Evolutionary conservation across 73 alveolate genomes (phyloP).

Genomic region (Paramecium biaurelia): DNA sequence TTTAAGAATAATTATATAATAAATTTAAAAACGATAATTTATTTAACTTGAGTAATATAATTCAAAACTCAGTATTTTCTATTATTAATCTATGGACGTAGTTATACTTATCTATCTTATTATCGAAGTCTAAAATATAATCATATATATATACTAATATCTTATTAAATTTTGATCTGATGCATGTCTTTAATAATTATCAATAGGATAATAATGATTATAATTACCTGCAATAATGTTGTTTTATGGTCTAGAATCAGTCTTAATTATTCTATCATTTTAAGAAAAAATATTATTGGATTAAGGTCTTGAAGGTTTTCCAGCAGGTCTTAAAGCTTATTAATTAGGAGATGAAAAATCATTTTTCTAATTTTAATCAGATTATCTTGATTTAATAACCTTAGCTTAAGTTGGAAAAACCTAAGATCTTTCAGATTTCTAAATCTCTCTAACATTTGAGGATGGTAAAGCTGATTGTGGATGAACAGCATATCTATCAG

Average conservation of each 20-base stretch:
- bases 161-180: not conserved
- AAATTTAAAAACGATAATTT: not conserved
- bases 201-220: slow-evolving; percentile 47
- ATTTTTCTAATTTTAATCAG: not conserved
- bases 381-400: not conserved
- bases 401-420: slow-evolving; percentile 38
- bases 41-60: not conserved
- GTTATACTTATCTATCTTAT: not conserved
- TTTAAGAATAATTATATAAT: not conserved
- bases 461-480: slow-evolving; percentile 20
- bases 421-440: not conserved
- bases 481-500: not conserved
- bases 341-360: not conserved
- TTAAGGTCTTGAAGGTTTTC: slow-evolving; percentile 50
- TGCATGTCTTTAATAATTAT: slow-evolving; percentile 21
- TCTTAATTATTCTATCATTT: slow-evolving; percentile 4
- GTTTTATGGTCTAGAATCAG: not conserved
- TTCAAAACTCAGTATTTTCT: not conserved
- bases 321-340: slow-evolving; percentile 11
- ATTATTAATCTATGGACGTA: not conserved
- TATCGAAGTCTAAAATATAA: not conserved
- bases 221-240: slow-evolving; percentile 21
- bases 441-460: not conserved
- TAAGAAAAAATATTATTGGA: not conserved
- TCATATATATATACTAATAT: not conserved